A percentile compares a stretch with the other conserved stretches of the same genome.
Conservation (phyloP, 805 yeast genomes). For the Zygosaccharomyces gambellarensis region DNA sequence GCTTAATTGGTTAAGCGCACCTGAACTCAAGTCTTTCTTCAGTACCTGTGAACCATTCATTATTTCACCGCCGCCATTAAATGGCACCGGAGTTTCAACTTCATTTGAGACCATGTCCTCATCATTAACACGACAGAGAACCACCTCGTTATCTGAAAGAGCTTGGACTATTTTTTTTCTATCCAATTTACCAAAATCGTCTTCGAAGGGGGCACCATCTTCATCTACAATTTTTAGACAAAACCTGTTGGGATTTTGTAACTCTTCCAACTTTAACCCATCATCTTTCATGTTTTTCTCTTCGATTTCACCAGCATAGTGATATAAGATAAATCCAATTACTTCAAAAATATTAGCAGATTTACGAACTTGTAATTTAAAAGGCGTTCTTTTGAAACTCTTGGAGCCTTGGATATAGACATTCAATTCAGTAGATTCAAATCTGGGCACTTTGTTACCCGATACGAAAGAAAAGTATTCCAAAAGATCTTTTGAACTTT, state of each 20-base stretch:
- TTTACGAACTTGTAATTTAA: conserved; percentile 27
- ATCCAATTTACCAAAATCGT: conserved; percentile 81
- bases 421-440: conserved; percentile 23
- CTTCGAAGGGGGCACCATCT: conserved; percentile 88
- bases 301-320: conserved; percentile 21
- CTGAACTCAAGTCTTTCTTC: conserved; percentile 9
- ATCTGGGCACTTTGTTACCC: conserved; percentile 27
- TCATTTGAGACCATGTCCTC: conserved; percentile 46
- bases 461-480: conserved; percentile 33
- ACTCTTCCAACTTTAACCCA: conserved; percentile 15
- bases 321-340: conserved; percentile 29
- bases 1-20: conserved; percentile 30
- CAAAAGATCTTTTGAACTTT: conserved; percentile 20
- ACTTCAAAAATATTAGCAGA: conserved; percentile 32
- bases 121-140: conserved; percentile 57
- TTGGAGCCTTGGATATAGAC: conserved; percentile 30
- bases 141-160: conserved; percentile 78
- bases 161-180: conserved; percentile 60
- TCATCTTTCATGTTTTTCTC: conserved; percentile 15
- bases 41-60: conserved; percentile 4
- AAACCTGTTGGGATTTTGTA: conserved; percentile 31
- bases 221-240: conserved; percentile 76
- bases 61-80: conserved; percentile 19
- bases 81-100: conserved; percentile 49
- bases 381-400: conserved; percentile 22